Conservation (phyloP, 108 stramenopile species). For the Nitzschia putrida region DNA sequence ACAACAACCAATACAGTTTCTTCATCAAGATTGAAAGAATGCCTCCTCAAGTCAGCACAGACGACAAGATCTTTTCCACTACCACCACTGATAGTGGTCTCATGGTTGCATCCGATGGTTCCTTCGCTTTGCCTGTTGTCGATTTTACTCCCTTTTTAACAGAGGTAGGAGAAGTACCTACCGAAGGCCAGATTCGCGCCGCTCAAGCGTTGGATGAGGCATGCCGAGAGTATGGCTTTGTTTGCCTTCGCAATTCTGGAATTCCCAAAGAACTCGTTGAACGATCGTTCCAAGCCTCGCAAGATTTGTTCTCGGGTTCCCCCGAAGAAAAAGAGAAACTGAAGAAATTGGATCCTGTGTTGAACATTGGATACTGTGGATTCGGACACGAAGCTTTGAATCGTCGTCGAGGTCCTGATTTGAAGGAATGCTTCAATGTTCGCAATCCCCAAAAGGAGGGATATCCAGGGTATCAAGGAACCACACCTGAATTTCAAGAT, state of each 20-base stretch:
- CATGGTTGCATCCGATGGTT: background rate
- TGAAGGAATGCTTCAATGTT: constrained; percentile 48
- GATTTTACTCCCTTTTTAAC: constrained; percentile 15
- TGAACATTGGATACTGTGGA: constrained; percentile 34
- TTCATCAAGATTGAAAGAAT: too few relatives aligned
- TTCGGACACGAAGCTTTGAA: constrained; percentile 28
- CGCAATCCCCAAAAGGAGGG: constrained; percentile 3
- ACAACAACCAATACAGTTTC: background rate
- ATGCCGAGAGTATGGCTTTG: constrained; percentile 36
- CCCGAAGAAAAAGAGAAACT: background rate
- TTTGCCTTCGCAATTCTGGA: constrained; percentile 21
- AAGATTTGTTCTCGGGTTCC: background rate
- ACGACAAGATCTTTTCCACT: too few relatives aligned
- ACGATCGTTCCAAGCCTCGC: constrained; percentile 1
- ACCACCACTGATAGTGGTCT: background rate
- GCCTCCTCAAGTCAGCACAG: too few relatives aligned
- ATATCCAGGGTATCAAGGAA: constrained; percentile 18
- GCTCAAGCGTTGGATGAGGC: constrained; percentile 15
- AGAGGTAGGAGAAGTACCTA: background rate
- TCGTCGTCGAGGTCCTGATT: constrained; percentile 21
- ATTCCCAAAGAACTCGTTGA: background rate
- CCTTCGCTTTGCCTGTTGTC: constrained; percentile 12
- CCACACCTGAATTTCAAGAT: constrained; percentile 22
- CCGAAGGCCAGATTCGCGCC: background rate
- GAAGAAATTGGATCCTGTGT: constrained; percentile 3